Conservation (phyloP, 306 rosid genomes). For the Quercus berberidifolia region DNA sequence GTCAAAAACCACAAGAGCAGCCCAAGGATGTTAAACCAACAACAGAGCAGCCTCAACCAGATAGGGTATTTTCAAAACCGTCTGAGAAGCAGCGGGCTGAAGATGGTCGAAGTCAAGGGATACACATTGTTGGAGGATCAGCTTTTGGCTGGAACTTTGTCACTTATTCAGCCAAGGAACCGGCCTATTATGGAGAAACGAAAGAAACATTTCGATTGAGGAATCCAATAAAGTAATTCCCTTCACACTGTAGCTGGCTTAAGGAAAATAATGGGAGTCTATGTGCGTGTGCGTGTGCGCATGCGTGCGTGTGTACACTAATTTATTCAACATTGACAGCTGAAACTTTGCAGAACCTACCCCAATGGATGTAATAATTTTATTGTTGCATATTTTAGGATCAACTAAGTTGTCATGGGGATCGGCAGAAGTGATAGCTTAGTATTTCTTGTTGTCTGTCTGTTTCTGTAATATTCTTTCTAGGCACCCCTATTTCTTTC, state of each 20-base stretch:
- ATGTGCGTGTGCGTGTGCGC: too few species aligned
- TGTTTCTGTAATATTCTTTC: too few species aligned
- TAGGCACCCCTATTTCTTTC: too few species aligned
- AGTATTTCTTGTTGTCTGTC: too few species aligned
- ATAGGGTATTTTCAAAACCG: conserved; percentile 20
- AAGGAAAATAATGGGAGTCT: too few species aligned
- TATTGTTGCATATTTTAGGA: background rate
- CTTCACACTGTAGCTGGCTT: background rate
- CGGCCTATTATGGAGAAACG: conserved; percentile 68
- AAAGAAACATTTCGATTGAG: conserved; percentile 61
- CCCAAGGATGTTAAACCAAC: conserved; percentile 5
- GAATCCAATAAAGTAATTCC: conserved; percentile 5
- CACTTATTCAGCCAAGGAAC: conserved; percentile 41
- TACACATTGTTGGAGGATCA: conserved; percentile 82
- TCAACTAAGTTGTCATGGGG: too few species aligned
- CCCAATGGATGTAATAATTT: background rate
- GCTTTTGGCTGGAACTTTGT: conserved; percentile 93
- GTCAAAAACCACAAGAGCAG: conserved; percentile 26
- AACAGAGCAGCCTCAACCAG: conserved; percentile 27
- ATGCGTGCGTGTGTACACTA: background rate
- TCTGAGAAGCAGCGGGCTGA: conserved; percentile 40
- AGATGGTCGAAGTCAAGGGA: conserved; percentile 39
- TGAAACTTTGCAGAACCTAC: background rate
- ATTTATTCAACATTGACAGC: background rate
- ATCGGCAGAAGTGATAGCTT: too few species aligned